Percentiles rank a stretch among this genome's conserved stretches.
phyloP scores from a whole-genome alignment of 805 yeast genomes.

The Teunomyces kruisii region DNA sequence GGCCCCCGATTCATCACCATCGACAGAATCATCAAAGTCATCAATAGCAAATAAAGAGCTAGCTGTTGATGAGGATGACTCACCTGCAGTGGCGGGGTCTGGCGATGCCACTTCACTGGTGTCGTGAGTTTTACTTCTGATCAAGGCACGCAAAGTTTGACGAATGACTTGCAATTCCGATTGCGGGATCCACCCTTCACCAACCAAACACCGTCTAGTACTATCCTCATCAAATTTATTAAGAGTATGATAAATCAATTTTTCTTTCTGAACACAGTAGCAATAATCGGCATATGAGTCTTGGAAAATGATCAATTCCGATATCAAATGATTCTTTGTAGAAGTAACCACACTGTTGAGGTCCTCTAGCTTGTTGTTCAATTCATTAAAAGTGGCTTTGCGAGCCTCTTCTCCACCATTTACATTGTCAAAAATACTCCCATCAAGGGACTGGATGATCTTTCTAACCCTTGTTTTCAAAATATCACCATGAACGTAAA shows the following conservation, averaged over 20 bases:
- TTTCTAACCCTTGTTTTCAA: constrained; percentile 33
- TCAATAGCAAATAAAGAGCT: constrained; percentile 23
- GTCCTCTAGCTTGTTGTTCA: constrained; percentile 34
- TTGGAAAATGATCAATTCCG: constrained; percentile 38
- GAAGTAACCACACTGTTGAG: constrained; percentile 30
- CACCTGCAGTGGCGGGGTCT: not conserved
- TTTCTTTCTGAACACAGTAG: constrained; percentile 49
- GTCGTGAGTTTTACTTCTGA: constrained; percentile 33
- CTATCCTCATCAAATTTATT: constrained; percentile 69
- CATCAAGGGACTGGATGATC: constrained; percentile 40
- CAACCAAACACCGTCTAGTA: constrained; percentile 63
- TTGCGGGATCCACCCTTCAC: constrained; percentile 74
- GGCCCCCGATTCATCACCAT: constrained; percentile 9
- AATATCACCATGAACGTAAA: constrained; percentile 42
- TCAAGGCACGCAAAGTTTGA: constrained; percentile 40
- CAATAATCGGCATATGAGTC: constrained; percentile 33
- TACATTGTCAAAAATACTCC: constrained; percentile 35
- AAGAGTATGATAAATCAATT: constrained; percentile 56
- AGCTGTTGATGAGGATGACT: too few relatives aligned
- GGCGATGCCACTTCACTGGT: constrained; percentile 8
- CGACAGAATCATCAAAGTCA: constrained; percentile 16
- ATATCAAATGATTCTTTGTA: constrained; percentile 35
- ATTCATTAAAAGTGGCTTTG: constrained; percentile 24
- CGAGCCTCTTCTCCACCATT: constrained; percentile 29
- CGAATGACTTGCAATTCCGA: constrained; percentile 43